Base-by-base conservation (phyloP, 2,329 filamentous ascomycete species). In the Pyrenophora tritici-repentis region DNA sequence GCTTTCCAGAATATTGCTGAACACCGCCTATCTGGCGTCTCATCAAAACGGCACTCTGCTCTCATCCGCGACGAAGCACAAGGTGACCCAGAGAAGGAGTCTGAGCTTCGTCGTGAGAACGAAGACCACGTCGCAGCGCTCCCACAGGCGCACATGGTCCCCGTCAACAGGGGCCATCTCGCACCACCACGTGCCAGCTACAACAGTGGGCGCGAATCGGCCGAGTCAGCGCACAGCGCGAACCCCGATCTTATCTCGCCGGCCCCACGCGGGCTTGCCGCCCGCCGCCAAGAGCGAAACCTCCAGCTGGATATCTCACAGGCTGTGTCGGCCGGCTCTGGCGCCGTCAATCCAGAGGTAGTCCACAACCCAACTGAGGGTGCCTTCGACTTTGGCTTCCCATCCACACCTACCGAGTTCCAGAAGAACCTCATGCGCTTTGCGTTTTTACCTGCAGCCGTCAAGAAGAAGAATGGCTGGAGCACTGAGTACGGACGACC, bases 391-490 rank as follows among this genome's bases (percentile, higher is more conserved):
- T 78, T 79, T 62, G 90, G 91, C 14, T 95, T 95, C 74, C 88
- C 90, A 1, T 84, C 85, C 53, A 92, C 90, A 20, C 91, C 91
- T 6, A 92, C 90, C 1, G 87, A 92, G 63, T 90, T 95, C 73
- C 91, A 95, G 68, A 93, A 92, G 79, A 91, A 85, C 62, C 78
- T 95, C 42, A 93, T 96, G 86, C 88, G 91, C 13, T 96, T 94
- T 68, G 91, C 91, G 1, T 96, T 95, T 70, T 84, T 92, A 54
- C 82, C 75, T 13, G 78, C 76, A 1, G 73, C 76, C 5, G 65
- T 78, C 54, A 74, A 76, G 68, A 78, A 78, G 59, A 78, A 79
- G 44, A 87, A 90, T 59, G 90, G 91, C 47, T 96, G 93, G 91
- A 89, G 84, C 58, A 91, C 94, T 12, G 92, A 97, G 75, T 97